A percentile compares a stretch with the other conserved stretches of the same genome.
Conservation (phyloP, 371 early-diverging fungal genomes). For the Mortierella polycephala region DNA sequence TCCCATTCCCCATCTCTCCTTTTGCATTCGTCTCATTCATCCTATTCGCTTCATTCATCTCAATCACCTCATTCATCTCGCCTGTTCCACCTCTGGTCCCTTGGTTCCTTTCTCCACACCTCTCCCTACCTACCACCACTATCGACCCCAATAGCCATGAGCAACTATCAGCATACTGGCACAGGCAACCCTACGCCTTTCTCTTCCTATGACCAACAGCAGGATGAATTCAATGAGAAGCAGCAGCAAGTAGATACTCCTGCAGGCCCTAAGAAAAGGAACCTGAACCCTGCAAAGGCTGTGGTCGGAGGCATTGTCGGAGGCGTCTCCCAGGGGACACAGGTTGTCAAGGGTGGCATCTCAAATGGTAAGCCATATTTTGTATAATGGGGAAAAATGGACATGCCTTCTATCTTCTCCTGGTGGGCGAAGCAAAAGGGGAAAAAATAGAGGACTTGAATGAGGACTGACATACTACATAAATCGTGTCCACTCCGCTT, state of each 20-base stretch:
- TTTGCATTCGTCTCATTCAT: too few relatives aligned
- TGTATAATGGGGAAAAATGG: background rate
- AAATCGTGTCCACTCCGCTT: background rate
- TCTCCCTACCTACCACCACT: too few relatives aligned
- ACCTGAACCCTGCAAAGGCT: constrained; percentile 36
- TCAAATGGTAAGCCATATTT: constrained; percentile 26
- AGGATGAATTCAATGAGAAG: constrained; percentile 9
- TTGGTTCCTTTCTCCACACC: too few relatives aligned
- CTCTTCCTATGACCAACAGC: background rate
- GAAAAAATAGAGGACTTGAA: background rate
- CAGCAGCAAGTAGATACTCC: background rate
- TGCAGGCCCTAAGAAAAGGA: constrained; percentile 5
- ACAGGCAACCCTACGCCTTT: too few relatives aligned
- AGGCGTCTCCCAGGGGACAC: constrained; percentile 22
- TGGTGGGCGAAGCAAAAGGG: background rate
- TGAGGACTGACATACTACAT: background rate
- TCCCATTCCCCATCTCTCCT: too few relatives aligned
- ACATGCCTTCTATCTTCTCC: background rate
- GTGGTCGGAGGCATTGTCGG: constrained; percentile 29
- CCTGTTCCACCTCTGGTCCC: too few relatives aligned
- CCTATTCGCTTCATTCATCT: too few relatives aligned
- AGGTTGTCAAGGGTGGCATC: constrained; percentile 31
- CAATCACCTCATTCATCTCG: too few relatives aligned
- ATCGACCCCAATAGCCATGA: too few relatives aligned
- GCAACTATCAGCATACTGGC: too few relatives aligned